phyloP scores from a whole-genome alignment of 2,329 filamentous ascomycete genomes.

The Xylaria sp. region DNA sequence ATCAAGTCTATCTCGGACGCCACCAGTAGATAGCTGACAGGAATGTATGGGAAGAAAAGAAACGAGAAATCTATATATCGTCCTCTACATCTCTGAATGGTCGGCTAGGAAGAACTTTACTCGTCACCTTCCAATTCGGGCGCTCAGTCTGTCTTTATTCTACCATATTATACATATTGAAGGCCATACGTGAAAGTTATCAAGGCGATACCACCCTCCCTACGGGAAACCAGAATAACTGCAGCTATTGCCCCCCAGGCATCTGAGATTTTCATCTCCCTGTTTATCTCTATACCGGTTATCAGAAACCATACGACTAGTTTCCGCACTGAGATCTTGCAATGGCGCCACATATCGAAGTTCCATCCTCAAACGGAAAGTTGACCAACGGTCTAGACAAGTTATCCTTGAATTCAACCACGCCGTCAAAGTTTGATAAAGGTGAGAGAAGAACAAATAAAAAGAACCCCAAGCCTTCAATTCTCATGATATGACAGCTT shows the following conservation, averaged over 20 bases:
- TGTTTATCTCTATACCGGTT: neutral
- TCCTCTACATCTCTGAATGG: neutral
- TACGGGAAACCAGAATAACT: neutral
- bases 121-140: constrained; percentile 27
- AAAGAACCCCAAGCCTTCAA: neutral
- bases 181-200: constrained; percentile 8
- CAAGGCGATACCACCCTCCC: neutral
- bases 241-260: neutral
- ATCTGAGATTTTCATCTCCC: neutral
- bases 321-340: neutral
- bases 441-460: constrained; percentile 2
- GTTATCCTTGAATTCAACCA: constrained; percentile 8
- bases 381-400: constrained; percentile 2
- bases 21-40: constrained; percentile 19
- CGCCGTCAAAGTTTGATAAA: neutral
- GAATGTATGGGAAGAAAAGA: constrained; percentile 4
- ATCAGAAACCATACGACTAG: neutral
- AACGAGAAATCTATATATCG: constrained; percentile 19
- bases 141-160: neutral
- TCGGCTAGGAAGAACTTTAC: neutral
- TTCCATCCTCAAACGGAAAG: constrained; percentile 11
- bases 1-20: constrained; percentile 14
- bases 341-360: constrained; percentile 35
- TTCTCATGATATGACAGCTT: constrained; percentile 17
- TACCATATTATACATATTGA: constrained; percentile 6